Evolutionary conservation across 2,329 filamentous ascomycete species (phyloP).

Genomic region (Podosphaera aphanis): DNA sequence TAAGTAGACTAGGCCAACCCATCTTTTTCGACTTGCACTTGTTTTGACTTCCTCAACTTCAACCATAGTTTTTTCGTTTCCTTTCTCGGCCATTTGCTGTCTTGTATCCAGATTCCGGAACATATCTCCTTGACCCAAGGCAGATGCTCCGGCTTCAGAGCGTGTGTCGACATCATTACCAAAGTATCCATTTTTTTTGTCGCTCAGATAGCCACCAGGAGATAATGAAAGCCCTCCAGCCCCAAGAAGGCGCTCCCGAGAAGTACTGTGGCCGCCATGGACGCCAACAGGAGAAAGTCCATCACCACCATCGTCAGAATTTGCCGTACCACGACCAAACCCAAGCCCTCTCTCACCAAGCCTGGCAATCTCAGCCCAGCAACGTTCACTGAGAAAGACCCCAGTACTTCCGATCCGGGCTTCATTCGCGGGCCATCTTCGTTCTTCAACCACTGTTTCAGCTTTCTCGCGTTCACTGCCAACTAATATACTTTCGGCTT

Average conservation of each 20-base stretch:
- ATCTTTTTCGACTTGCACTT: slow-evolving; percentile 64
- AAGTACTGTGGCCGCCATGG: slow-evolving; percentile 30
- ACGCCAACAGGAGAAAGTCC: slow-evolving; percentile 30
- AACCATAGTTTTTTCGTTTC: slow-evolving; percentile 69
- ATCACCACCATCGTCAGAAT: slow-evolving; percentile 39
- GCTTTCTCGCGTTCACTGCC: slow-evolving; percentile 83
- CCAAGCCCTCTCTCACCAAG: slow-evolving; percentile 38
- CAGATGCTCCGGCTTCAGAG: slow-evolving; percentile 81
- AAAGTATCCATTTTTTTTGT: slow-evolving; percentile 66
- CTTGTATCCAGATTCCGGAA: slow-evolving; percentile 90
- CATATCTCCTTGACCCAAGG: slow-evolving; percentile 83
- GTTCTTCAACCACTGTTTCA: slow-evolving; percentile 76
- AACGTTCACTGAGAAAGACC: slow-evolving; percentile 83
- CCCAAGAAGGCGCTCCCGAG: slow-evolving; percentile 32
- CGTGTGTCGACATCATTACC: slow-evolving; percentile 54
- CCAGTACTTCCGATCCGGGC: slow-evolving; percentile 77
- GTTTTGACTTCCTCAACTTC: slow-evolving; percentile 71
- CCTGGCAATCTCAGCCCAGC: slow-evolving; percentile 77
- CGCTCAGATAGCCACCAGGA: slow-evolving; percentile 39
- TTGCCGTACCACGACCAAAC: slow-evolving; percentile 26
- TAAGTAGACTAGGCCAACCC: slow-evolving; percentile 63
- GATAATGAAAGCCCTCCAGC: slow-evolving; percentile 29
- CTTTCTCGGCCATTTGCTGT: slow-evolving; percentile 85
- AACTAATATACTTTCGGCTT: slow-evolving; percentile 63
- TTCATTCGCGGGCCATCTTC: slow-evolving; percentile 80